Evolutionary conservation across 1,139 yeast genomes (phyloP), one percentile per base, ranked within the genome.

Genomic region (Pichia sp.): DNA sequence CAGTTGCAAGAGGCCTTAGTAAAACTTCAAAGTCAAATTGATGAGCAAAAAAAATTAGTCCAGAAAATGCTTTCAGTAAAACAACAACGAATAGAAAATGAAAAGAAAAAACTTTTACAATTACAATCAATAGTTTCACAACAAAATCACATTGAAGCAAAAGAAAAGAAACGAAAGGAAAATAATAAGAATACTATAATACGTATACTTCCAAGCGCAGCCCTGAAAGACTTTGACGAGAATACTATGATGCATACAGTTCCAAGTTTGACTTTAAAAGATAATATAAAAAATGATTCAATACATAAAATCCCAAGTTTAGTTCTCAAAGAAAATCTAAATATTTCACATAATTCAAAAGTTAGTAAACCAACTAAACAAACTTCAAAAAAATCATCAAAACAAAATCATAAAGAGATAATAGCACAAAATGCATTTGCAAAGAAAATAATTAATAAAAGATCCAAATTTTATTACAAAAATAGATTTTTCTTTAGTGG

Each of bases 401-500:
- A 36, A 37, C 53, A 4, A 36, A 48, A 33, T 51, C 30, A 10
- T n/a, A 4, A 20, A 24, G 28, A 23, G n/a, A n/a, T 10, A 7
- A 12, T 9, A 12, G 10, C 56, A 55, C 40, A 51, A 10, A 40
- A 31, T 11, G n/a, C 35, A 11, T 69, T 11, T 50, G 60, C 23
- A 53, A 58, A 43, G 22, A 37, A 35, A 4, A 40, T 43, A n/a
- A 22, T 41, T 5, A 10, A 37, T 7, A 60, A 66, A 47, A 57
- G 63, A 46, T 49, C 51, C 6, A 59, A 60, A 44, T 67, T 65
- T 31, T 70, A 65, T 32, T 57, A 56, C 43, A 65, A 67, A 48
- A 78, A 75, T 51, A 57, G 77, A 39, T 53, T 70, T 1, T 48
- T 49, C 23, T 58, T 72, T 8, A 65, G 62, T 29, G 68, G 66